A percentile compares a stretch with the other conserved stretches of the same genome.
Conservation (phyloP, 2,329 filamentous ascomycete genomes). For the Emergomyces pasteurianus region DNA sequence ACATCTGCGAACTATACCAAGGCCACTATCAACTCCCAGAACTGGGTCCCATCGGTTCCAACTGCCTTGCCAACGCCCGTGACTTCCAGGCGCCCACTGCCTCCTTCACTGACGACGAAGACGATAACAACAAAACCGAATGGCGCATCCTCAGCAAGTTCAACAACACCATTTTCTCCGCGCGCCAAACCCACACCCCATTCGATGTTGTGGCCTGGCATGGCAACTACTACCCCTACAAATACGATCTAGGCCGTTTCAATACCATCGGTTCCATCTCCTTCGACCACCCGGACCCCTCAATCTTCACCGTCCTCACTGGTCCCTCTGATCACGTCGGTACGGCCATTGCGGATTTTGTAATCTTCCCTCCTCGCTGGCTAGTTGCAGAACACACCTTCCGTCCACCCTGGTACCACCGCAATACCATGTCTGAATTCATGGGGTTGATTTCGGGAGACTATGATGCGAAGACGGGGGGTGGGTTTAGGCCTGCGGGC, state of each 20-base stretch:
- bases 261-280: constrained; percentile 61
- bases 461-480: constrained; percentile 48
- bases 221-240: constrained; percentile 68
- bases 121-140: constrained; percentile 28
- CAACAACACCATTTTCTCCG: constrained; percentile 53
- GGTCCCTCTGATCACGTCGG: constrained; percentile 45
- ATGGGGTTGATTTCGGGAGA: constrained; percentile 52
- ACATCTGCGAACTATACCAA: constrained; percentile 63
- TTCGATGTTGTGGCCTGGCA: constrained; percentile 76
- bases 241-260: constrained; percentile 70
- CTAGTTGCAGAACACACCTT: constrained; percentile 50
- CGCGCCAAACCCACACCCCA: constrained; percentile 56
- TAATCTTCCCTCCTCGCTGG: constrained; percentile 55
- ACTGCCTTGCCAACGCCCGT: constrained; percentile 59
- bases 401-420: constrained; percentile 52
- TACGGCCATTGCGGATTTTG: constrained; percentile 53
- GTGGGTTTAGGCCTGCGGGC: constrained; percentile 49
- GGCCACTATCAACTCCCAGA: constrained; percentile 61
- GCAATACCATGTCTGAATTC: constrained; percentile 54
- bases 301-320: constrained; percentile 59
- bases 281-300: constrained; percentile 67
- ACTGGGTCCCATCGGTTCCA: constrained; percentile 61
- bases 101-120: constrained; percentile 50
- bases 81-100: constrained; percentile 67
- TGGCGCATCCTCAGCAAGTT: constrained; percentile 40